Evolutionary conservation across 2,329 filamentous ascomycete species (phyloP).

Genomic region (Alternaria gansuensis): DNA sequence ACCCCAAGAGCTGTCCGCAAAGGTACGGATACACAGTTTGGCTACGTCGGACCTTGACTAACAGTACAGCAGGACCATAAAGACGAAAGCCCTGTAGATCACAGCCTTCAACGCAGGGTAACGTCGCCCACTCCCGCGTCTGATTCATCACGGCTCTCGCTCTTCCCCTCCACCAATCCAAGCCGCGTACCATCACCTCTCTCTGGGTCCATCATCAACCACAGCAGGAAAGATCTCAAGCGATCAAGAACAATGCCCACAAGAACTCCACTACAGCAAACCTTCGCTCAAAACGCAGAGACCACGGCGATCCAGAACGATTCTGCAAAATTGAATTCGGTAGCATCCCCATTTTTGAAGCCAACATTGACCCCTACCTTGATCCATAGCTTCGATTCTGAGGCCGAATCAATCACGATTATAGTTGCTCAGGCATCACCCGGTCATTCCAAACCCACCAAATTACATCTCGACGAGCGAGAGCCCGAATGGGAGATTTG

Average conservation of each 20-base stretch:
- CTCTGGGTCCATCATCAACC: slow-evolving; percentile 27
- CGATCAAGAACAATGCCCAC: slow-evolving; percentile 45
- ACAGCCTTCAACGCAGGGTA: slow-evolving; percentile 39
- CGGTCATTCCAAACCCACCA: slow-evolving; percentile 26
- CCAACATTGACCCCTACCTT: slow-evolving; percentile 40
- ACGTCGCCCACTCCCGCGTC: slow-evolving; percentile 47
- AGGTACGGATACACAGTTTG: slow-evolving; percentile 37
- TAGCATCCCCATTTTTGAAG: slow-evolving; percentile 25
- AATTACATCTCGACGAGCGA: slow-evolving; percentile 34
- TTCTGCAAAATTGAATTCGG: slow-evolving; percentile 18
- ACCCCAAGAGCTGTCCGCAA: slow-evolving; percentile 42
- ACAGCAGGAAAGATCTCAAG: slow-evolving; percentile 33
- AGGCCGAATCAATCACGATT: slow-evolving; percentile 42
- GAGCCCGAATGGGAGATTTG: slow-evolving; percentile 48
- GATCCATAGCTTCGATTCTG: slow-evolving; percentile 43
- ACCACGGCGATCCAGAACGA: slow-evolving; percentile 13
- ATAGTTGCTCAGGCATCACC: slow-evolving; percentile 32
- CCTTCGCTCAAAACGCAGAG: slow-evolving; percentile 26
- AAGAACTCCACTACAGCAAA: slow-evolving; percentile 41
- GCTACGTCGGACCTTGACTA: slow-evolving; percentile 1
- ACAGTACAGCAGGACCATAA: slow-evolving; percentile 30
- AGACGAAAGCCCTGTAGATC: slow-evolving; percentile 29
- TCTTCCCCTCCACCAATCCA: slow-evolving; percentile 44
- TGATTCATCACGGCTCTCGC: slow-evolving; percentile 42
- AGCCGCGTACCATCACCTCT: slow-evolving; percentile 42